These are phyloP conservation scores for Penicillium flavigenum DNA, from an alignment of 495 filamentous ascomycete genomes.

Conservation along the genomic window DNA sequence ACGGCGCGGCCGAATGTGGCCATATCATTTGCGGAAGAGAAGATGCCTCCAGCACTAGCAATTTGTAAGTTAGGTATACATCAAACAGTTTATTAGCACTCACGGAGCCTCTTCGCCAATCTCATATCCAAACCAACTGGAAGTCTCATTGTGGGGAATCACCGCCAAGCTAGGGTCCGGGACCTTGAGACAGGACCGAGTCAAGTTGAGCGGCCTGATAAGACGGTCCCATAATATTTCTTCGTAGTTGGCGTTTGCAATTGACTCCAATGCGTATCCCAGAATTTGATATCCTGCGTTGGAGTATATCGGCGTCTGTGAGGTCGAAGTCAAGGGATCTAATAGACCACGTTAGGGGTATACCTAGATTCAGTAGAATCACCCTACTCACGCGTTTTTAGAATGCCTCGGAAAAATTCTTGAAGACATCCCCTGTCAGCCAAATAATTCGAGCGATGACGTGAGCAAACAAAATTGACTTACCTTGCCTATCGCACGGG, in stretches of 20 bases:
- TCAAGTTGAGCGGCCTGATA: slow-evolving; percentile 42
- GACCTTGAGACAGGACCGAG: slow-evolving; percentile 30
- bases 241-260: slow-evolving; percentile 11
- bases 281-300: slow-evolving; percentile 59
- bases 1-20: slow-evolving; percentile 54
- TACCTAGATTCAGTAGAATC: background rate
- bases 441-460: background rate
- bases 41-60: slow-evolving; percentile 55
- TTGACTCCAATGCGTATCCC: slow-evolving; percentile 52
- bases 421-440: slow-evolving; percentile 1
- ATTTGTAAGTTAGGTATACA: slow-evolving; percentile 4
- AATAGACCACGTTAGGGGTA: background rate
- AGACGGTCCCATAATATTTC: slow-evolving; percentile 26
- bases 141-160: slow-evolving; percentile 39
- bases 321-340: slow-evolving; percentile 50
- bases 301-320: slow-evolving; percentile 56
- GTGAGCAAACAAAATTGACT: background rate
- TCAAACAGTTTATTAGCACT: slow-evolving; percentile 17
- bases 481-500: slow-evolving; percentile 27
- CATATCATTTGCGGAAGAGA: slow-evolving; percentile 53
- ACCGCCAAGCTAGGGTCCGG: slow-evolving; percentile 31
- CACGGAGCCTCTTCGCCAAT: slow-evolving; percentile 48
- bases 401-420: slow-evolving; percentile 56
- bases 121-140: slow-evolving; percentile 36
- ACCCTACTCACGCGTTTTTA: slow-evolving; percentile 11